A percentile compares a stretch with the other conserved stretches of the same genome.
phyloP scores from a whole-genome alignment of 208 protist species.

The Leishmania turanica region DNA sequence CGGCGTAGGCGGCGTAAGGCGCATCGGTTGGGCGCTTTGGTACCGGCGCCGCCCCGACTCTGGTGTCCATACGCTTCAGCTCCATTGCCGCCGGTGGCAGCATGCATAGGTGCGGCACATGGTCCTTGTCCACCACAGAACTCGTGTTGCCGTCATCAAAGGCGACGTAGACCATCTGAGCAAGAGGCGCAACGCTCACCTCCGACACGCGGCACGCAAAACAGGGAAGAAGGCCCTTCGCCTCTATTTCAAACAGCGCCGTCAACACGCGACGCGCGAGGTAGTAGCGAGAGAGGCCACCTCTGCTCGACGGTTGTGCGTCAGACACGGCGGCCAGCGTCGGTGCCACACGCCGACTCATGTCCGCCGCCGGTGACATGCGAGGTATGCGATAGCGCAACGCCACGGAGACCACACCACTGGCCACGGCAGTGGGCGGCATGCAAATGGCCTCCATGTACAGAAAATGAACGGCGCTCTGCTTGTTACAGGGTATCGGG shows the following conservation, averaged over 20 bases:
- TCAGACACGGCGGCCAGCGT: conserved; percentile 15
- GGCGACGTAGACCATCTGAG: conserved; percentile 41
- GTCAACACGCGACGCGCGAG: conserved; percentile 45
- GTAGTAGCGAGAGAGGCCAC: conserved; percentile 34
- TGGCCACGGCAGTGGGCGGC: conserved; percentile 15
- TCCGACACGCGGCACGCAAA: conserved; percentile 64
- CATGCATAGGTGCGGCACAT: conserved; percentile 31
- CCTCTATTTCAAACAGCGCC: conserved; percentile 59
- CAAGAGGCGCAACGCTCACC: conserved; percentile 45
- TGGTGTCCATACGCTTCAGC: conserved; percentile 47
- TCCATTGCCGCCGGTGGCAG: conserved; percentile 63
- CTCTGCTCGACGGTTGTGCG: conserved; percentile 18
- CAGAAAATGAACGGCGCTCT: conserved; percentile 39
- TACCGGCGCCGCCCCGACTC: conserved; percentile 12
- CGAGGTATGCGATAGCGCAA: conserved; percentile 32
- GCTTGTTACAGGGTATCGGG: conserved; percentile 4
- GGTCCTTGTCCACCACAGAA: conserved; percentile 35
- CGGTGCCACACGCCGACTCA: conserved; percentile 26
- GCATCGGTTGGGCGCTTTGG: conserved; percentile 1
- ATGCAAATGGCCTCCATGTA: conserved; percentile 40
- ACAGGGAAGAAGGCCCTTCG: conserved; percentile 47
- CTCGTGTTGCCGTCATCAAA: conserved; percentile 25
- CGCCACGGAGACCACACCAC: conserved; percentile 2
- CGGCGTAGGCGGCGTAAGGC: conserved; percentile 19
- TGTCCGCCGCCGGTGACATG: conserved; percentile 25